phyloP scores from a whole-genome alignment of 2,329 filamentous ascomycete species.

The Curvularia verruculosa region DNA sequence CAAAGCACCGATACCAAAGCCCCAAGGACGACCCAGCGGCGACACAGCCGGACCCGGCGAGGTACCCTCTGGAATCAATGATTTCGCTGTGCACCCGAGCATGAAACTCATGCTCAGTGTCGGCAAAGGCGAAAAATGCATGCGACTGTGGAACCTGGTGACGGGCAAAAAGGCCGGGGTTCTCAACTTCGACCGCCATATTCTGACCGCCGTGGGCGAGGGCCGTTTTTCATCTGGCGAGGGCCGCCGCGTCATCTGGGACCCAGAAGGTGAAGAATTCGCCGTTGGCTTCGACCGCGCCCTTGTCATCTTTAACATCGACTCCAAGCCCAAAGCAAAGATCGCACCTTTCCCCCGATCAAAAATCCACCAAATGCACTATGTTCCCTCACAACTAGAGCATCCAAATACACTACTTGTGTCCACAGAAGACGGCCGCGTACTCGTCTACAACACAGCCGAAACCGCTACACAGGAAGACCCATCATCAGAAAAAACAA shows the following conservation, averaged over 20 bases:
- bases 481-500: conserved; percentile 46
- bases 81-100: conserved; percentile 93
- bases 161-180: conserved; percentile 96
- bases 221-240: conserved; percentile 79
- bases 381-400: conserved; percentile 57
- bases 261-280: conserved; percentile 77
- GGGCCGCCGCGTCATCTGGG: conserved; percentile 82
- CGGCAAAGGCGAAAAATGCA: conserved; percentile 84
- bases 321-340: conserved; percentile 79
- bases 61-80: conserved; percentile 86
- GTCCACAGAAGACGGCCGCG: conserved; percentile 87
- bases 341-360: conserved; percentile 70
- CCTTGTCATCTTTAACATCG: conserved; percentile 83
- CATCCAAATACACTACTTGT: conserved; percentile 68
- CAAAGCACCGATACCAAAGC: conserved; percentile 84
- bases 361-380: conserved; percentile 84
- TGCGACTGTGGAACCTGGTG: conserved; percentile 95
- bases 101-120: conserved; percentile 97
- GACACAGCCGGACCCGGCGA: conserved; percentile 85
- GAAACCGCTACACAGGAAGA: conserved; percentile 50
- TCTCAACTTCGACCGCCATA: conserved; percentile 77
- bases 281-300: conserved; percentile 89
- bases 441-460: conserved; percentile 80
- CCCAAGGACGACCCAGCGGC: conserved; percentile 79
- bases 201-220: conserved; percentile 78